These are phyloP conservation scores for Russula virescens DNA, from an alignment of 768 basidiomycete species.

Conservation along the genomic window DNA sequence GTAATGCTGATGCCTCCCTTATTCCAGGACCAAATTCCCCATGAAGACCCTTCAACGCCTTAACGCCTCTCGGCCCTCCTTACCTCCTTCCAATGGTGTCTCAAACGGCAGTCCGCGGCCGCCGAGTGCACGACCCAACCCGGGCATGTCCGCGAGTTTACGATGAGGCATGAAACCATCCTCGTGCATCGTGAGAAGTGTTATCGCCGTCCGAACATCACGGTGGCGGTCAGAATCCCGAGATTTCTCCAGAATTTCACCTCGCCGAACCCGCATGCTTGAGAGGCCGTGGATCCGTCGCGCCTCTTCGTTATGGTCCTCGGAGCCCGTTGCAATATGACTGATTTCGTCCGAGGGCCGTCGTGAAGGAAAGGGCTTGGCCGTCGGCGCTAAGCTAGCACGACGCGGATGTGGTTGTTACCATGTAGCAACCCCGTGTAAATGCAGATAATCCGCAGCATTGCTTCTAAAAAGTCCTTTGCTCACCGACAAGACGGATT, in stretches of 20 bases:
- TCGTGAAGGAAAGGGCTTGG: neutral
- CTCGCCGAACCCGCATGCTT: neutral
- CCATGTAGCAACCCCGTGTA: neutral
- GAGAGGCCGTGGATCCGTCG: neutral
- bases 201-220: neutral
- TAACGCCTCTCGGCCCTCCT: conserved; percentile 44
- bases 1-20: neutral
- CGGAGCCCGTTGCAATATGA: neutral
- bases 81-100: conserved; percentile 19
- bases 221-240: neutral
- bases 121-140: conserved; percentile 14
- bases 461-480: no score
- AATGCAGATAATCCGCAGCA: neutral
- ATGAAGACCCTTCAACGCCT: conserved; percentile 85
- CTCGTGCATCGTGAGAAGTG: neutral
- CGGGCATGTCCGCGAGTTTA: conserved; percentile 22
- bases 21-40: conserved; percentile 83
- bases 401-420: neutral
- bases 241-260: neutral
- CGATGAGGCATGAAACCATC: conserved; percentile 6
- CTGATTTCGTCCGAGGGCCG: neutral
- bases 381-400: neutral
- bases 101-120: conserved; percentile 20
- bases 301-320: neutral
- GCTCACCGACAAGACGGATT: neutral